Evolutionary conservation across 78 protist genomes (phyloP).

Genomic region (Paratrimastix pyriformis): DNA sequence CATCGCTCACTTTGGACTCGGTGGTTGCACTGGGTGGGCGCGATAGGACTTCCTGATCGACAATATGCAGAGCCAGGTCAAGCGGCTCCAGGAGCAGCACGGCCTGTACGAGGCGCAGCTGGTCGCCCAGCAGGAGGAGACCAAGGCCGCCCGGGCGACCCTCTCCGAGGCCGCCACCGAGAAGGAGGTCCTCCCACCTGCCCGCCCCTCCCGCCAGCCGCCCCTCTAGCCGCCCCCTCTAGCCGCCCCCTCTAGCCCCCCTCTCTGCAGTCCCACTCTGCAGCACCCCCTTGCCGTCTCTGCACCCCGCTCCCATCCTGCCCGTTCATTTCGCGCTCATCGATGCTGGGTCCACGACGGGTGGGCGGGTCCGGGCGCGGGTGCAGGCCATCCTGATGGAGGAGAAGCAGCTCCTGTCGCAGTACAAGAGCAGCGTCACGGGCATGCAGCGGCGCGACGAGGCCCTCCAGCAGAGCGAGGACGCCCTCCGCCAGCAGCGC

Average conservation of each 20-base stretch:
- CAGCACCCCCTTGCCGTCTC: background rate
- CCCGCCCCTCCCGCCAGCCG: no score
- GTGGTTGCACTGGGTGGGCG: background rate
- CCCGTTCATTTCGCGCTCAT: background rate
- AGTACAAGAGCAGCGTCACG: constrained; percentile 31
- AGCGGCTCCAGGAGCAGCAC: constrained; percentile 14
- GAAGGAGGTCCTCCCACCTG: constrained; percentile 29
- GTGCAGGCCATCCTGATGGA: constrained; percentile 29
- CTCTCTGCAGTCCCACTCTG: background rate
- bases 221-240: no score
- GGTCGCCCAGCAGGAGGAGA: constrained; percentile 35
- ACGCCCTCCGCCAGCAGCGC: constrained; percentile 13
- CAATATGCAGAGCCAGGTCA: constrained; percentile 21
- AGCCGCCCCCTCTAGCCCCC: no score
- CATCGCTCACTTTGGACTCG: no score
- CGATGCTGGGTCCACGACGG: background rate
- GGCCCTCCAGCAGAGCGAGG: constrained; percentile 33
- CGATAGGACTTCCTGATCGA: constrained; percentile 30
- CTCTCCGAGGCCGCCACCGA: constrained; percentile 32
- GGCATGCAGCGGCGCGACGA: constrained; percentile 55
- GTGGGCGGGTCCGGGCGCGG: background rate
- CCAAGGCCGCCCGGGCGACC: constrained; percentile 26
- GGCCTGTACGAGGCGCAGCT: constrained; percentile 40
- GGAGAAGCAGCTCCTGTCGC: constrained; percentile 33
- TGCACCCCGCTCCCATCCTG: background rate